A percentile compares a stretch with the other conserved stretches of the same genome.
These are phyloP conservation scores for Astragalus glycyphyllos DNA, from an alignment of 306 rosid species.

Conservation along the genomic window DNA sequence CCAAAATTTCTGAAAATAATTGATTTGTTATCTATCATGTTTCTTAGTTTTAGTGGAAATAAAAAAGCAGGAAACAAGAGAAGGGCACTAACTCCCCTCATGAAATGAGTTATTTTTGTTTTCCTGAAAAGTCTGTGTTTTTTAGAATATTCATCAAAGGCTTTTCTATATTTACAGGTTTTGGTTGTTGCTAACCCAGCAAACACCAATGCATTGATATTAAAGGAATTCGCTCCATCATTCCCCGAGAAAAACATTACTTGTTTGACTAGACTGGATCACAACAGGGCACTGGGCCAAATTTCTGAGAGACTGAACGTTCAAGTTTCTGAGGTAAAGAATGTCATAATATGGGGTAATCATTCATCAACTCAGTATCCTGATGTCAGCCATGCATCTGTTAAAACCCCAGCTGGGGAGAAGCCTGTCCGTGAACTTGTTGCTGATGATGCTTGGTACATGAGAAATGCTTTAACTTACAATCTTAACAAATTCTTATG, in stretches of 20 bases:
- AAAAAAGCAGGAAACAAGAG: too few relatives aligned
- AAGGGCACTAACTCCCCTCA: not conserved
- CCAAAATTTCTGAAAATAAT: too few relatives aligned
- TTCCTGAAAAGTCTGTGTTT: not conserved
- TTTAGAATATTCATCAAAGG: not conserved
- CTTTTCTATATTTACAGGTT: slow-evolving; percentile 66
- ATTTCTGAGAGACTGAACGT: slow-evolving; percentile 83
- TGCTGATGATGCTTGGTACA: slow-evolving; percentile 84
- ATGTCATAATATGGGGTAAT: slow-evolving; percentile 96
- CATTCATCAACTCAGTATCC: slow-evolving; percentile 99
- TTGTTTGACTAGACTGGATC: slow-evolving; percentile 92
- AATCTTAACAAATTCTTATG: not conserved
- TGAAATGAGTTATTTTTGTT: not conserved
- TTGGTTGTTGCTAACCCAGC: slow-evolving; percentile 99
- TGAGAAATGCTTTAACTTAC: not conserved
- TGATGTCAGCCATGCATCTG: slow-evolving; percentile 95
- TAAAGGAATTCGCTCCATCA: slow-evolving; percentile 98
- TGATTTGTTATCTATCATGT: too few relatives aligned
- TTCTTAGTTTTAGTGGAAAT: too few relatives aligned
- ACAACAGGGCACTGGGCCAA: slow-evolving; percentile 98
- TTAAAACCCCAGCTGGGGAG: slow-evolving; percentile 72
- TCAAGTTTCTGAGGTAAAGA: slow-evolving; percentile 90
- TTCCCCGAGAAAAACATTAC: slow-evolving; percentile 89
- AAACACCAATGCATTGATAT: slow-evolving; percentile 94
- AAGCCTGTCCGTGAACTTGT: slow-evolving; percentile 84